Conservation (phyloP, 1,284 basidiomycete species). For the Erythrobasidium hasegawianum region DNA sequence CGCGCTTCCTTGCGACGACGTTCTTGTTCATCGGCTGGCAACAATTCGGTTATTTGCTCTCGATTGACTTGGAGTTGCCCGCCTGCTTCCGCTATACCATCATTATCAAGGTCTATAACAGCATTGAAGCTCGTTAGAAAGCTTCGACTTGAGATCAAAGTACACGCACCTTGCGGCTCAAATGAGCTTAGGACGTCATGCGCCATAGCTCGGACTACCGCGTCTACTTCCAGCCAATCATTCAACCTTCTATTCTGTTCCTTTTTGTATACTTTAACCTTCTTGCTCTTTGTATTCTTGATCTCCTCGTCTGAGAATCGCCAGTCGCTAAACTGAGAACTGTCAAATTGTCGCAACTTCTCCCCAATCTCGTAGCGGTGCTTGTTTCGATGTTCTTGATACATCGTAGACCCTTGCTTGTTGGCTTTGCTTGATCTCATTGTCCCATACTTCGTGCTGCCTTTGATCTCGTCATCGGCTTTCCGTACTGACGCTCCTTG, state of each 20-base stretch:
- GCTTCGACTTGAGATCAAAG: too few species aligned
- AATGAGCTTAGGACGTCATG: conserved; percentile 17
- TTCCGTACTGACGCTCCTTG: not conserved
- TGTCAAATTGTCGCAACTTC: conserved; percentile 4
- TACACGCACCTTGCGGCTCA: conserved; percentile 8
- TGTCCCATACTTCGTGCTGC: not conserved
- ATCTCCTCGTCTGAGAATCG: conserved; percentile 1
- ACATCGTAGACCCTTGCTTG: too few species aligned
- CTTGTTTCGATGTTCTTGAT: not conserved
- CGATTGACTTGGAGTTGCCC: conserved; percentile 15
- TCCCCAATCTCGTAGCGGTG: conserved; percentile 17
- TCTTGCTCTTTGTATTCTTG: conserved; percentile 24
- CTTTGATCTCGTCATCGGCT: not conserved
- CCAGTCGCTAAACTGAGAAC: not conserved
- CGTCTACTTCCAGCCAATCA: conserved; percentile 26
- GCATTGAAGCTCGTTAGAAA: too few species aligned
- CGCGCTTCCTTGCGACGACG: conserved; percentile 8
- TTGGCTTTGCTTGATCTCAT: not conserved
- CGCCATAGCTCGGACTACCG: conserved; percentile 10
- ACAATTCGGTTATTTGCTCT: conserved; percentile 6
- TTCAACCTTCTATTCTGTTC: conserved; percentile 4
- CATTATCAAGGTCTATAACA: conserved; percentile 17
- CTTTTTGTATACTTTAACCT: conserved; percentile 14
- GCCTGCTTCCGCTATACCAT: conserved; percentile 29
- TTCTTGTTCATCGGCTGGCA: conserved; percentile 16